Conservation (phyloP, 176 grass and related monocot genomes). For the Oryza brachyantha region DNA sequence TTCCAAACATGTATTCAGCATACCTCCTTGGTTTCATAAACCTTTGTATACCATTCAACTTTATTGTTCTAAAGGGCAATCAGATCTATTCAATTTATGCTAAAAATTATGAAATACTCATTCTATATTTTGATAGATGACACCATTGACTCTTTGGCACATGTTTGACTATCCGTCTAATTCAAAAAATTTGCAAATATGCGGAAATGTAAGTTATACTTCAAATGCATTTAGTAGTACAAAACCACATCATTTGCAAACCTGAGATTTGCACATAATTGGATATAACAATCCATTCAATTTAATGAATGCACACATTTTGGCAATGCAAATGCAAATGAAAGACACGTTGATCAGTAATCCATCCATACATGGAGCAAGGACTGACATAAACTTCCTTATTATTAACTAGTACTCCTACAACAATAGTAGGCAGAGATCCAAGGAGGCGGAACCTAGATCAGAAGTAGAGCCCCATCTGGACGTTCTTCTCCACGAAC, state of each 20-base stretch:
- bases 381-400: not conserved
- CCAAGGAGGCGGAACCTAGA: constrained; percentile 33
- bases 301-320: not conserved
- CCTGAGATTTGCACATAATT: not conserved
- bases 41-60: not conserved
- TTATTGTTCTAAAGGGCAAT: not conserved
- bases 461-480: constrained; percentile 94
- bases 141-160: too few relatives aligned
- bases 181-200: too few relatives aligned
- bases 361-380: constrained; percentile 13
- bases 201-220: too few relatives aligned
- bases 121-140: too few relatives aligned
- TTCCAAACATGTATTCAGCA: not conserved
- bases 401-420: too few relatives aligned
- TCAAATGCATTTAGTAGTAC: too few relatives aligned
- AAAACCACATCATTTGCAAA: not conserved
- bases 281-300: not conserved
- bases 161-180: too few relatives aligned
- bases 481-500: constrained; percentile 78
- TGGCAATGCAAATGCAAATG: constrained; percentile 10
- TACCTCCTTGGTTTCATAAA: not conserved
- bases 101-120: not conserved
- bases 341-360: not conserved
- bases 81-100: not conserved
- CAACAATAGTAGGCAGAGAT: constrained; percentile 3